Percentiles rank a stretch among this genome's conserved stretches.
Conservation (phyloP, 2,329 filamentous ascomycete species). For the Penicillium italicum region DNA sequence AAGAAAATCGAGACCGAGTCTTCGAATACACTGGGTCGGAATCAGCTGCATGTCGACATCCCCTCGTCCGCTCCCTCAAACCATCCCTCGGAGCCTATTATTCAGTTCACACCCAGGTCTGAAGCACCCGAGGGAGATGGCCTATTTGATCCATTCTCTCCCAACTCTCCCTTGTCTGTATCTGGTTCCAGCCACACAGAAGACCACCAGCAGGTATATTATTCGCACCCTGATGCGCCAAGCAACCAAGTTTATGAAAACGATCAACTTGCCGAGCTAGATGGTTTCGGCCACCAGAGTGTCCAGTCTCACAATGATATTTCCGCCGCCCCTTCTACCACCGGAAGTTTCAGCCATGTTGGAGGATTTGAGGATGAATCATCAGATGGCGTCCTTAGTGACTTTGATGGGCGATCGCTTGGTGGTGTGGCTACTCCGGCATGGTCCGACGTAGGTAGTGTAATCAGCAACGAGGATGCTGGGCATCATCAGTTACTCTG, state of each 20-base stretch:
- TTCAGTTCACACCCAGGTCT: slow-evolving; percentile 48
- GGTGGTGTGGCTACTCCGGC: slow-evolving; percentile 37
- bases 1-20: slow-evolving; percentile 12
- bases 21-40: slow-evolving; percentile 10
- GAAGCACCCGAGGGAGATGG: slow-evolving; percentile 34
- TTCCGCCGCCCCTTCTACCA: slow-evolving; percentile 37
- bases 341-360: slow-evolving; percentile 40
- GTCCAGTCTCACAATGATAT: slow-evolving; percentile 21
- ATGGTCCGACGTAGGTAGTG: slow-evolving; percentile 47
- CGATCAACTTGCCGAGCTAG: slow-evolving; percentile 13
- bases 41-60: slow-evolving; percentile 28
- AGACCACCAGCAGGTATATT: slow-evolving; percentile 31
- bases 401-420: slow-evolving; percentile 31
- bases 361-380: slow-evolving; percentile 30
- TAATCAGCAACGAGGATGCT: slow-evolving; percentile 41
- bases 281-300: slow-evolving; percentile 10
- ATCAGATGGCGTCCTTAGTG: slow-evolving; percentile 41
- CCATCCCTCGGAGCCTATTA: slow-evolving; percentile 42
- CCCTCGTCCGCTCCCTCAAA: slow-evolving; percentile 35
- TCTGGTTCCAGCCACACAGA: slow-evolving; percentile 36
- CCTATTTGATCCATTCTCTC: slow-evolving; percentile 20
- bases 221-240: slow-evolving; percentile 30
- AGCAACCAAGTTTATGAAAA: slow-evolving; percentile 20
- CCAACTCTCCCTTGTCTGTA: slow-evolving; percentile 17
- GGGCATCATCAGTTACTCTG: slow-evolving; percentile 24